These are phyloP conservation scores for Podaxis carcinomalis DNA, from an alignment of 768 basidiomycete genomes.

Conservation along the genomic window DNA sequence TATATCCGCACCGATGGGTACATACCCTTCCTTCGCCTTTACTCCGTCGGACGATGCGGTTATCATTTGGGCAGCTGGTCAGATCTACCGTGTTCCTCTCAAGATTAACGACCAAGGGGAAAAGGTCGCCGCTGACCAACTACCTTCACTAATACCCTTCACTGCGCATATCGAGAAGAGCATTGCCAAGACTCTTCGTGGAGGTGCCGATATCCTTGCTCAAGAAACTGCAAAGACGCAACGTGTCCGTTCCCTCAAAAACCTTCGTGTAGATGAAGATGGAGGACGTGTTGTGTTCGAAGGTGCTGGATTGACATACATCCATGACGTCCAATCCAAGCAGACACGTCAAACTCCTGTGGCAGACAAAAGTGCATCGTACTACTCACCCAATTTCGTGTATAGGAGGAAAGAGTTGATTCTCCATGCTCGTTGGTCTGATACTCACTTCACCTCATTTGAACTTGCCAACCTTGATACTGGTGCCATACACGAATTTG, in stretches of 20 bases:
- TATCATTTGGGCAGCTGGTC: constrained; percentile 72
- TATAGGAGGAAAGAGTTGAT: constrained; percentile 43
- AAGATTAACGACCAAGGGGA: constrained; percentile 49
- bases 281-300: constrained; percentile 59
- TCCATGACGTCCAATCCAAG: constrained; percentile 37
- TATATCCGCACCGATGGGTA: constrained; percentile 74
- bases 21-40: constrained; percentile 75
- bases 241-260: constrained; percentile 58
- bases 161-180: constrained; percentile 59
- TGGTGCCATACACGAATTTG: constrained; percentile 41
- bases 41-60: constrained; percentile 53
- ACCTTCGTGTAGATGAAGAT: constrained; percentile 50
- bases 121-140: constrained; percentile 32
- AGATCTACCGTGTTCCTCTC: constrained; percentile 62
- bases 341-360: constrained; percentile 40
- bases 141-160: constrained; percentile 52
- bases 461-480: constrained; percentile 55
- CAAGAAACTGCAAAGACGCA: constrained; percentile 52
- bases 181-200: constrained; percentile 56
- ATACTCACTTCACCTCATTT: constrained; percentile 55
- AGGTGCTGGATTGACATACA: constrained; percentile 58
- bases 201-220: constrained; percentile 43
- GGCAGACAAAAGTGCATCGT: constrained; percentile 41
- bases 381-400: constrained; percentile 71
- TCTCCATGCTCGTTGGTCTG: constrained; percentile 68